phyloP scores from a whole-genome alignment of 495 filamentous ascomycete genomes.

The Tricharina praecox region DNA sequence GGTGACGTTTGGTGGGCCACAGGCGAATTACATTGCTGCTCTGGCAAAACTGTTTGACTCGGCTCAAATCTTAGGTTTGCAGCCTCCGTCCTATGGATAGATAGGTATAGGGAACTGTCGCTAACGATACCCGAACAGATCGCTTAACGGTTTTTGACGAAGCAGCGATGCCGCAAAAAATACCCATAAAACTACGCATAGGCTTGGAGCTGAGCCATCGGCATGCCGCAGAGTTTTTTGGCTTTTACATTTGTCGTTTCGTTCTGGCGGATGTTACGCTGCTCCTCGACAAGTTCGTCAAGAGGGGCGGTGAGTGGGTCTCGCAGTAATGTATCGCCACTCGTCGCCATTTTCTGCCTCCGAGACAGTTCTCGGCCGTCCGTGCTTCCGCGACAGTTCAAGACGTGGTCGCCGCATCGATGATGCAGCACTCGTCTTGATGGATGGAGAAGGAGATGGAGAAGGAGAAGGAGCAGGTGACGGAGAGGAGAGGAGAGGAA shows the following conservation, averaged over 20 bases:
- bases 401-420: too few species aligned
- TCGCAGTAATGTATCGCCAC: conserved; percentile 21
- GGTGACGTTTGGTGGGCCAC: conserved; percentile 60
- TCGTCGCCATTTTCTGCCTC: too few species aligned
- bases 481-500: too few species aligned
- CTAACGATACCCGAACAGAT: conserved; percentile 33
- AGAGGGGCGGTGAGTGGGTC: conserved; percentile 92
- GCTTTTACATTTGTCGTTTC: conserved; percentile 90
- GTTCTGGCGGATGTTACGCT: conserved; percentile 67
- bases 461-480: too few species aligned
- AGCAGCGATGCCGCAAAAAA: conserved; percentile 69
- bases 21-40: conserved; percentile 77
- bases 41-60: conserved; percentile 87
- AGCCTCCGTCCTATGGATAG: background rate
- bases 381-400: too few species aligned
- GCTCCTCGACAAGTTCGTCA: conserved; percentile 92
- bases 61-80: conserved; percentile 72
- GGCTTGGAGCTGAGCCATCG: conserved; percentile 83
- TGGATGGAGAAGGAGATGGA: too few species aligned
- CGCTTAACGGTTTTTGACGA: conserved; percentile 93
- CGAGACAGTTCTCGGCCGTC: too few species aligned
- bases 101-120: too few species aligned
- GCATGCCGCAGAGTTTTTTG: conserved; percentile 95
- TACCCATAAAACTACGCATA: conserved; percentile 64
- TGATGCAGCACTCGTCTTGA: too few species aligned